These are phyloP conservation scores for Pseudodiploospora longispora DNA, from an alignment of 2,329 filamentous ascomycete genomes.

Conservation along the genomic window DNA sequence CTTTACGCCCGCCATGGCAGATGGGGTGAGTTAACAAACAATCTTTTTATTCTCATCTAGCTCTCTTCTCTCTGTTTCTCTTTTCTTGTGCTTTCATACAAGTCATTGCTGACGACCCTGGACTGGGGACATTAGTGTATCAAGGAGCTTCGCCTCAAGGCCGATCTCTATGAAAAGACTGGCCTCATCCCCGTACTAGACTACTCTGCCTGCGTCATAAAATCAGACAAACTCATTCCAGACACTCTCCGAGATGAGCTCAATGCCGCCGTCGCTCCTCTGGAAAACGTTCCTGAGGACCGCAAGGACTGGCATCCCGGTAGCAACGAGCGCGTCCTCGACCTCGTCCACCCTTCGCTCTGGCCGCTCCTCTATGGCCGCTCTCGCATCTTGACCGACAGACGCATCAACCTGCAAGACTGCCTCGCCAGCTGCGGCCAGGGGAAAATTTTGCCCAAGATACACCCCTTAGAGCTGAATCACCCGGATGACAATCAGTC, in stretches of 20 bases:
- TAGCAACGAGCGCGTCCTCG: slow-evolving; percentile 47
- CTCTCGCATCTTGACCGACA: slow-evolving; percentile 25
- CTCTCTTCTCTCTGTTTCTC: neutral
- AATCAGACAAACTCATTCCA: slow-evolving; percentile 24
- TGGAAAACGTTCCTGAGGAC: slow-evolving; percentile 43
- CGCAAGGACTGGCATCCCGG: slow-evolving; percentile 54
- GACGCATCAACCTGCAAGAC: slow-evolving; percentile 26
- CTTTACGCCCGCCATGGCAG: slow-evolving; percentile 23
- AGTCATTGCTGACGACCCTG: no score
- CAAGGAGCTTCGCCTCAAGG: slow-evolving; percentile 24
- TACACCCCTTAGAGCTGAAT: neutral
- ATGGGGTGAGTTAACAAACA: slow-evolving; percentile 15
- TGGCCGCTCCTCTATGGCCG: slow-evolving; percentile 50
- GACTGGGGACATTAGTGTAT: slow-evolving; percentile 18
- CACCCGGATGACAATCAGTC: neutral
- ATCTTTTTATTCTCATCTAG: neutral
- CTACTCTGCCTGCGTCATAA: slow-evolving; percentile 22
- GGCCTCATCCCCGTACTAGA: slow-evolving; percentile 27
- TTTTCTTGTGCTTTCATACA: neutral
- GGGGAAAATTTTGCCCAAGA: slow-evolving; percentile 20
- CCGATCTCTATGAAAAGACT: slow-evolving; percentile 23
- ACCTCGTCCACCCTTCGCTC: slow-evolving; percentile 57
- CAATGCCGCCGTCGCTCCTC: slow-evolving; percentile 28
- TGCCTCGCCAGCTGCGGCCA: slow-evolving; percentile 26
- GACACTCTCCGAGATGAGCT: slow-evolving; percentile 28